Evolutionary conservation across 2,329 filamentous ascomycete species (phyloP).

Genomic region (Macroventuria anomochaeta): DNA sequence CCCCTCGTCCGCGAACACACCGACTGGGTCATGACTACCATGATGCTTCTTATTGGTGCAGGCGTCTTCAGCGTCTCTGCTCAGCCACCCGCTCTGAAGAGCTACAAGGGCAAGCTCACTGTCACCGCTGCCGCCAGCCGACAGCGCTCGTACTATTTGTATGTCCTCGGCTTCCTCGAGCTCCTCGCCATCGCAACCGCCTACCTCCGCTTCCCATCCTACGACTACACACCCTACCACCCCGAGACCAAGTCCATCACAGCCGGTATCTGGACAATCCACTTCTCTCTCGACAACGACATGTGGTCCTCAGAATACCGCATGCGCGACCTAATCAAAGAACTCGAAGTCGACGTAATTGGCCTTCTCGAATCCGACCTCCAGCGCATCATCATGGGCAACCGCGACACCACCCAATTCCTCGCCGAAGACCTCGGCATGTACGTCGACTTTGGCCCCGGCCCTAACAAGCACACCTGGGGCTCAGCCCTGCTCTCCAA

Average conservation of each 20-base stretch:
- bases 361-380: constrained; percentile 93
- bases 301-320: constrained; percentile 98
- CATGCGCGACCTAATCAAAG: constrained; percentile 88
- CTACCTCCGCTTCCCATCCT: constrained; percentile 89
- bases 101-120: constrained; percentile 53
- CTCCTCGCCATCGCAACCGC: constrained; percentile 79
- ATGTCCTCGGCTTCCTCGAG: constrained; percentile 77
- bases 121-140: constrained; percentile 57
- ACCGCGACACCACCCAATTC: constrained; percentile 93
- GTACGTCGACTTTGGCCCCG: constrained; percentile 97
- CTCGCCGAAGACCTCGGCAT: constrained; percentile 96
- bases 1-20: constrained; percentile 91
- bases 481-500: constrained; percentile 91
- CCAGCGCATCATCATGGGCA: constrained; percentile 99
- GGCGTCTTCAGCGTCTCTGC: constrained; percentile 75
- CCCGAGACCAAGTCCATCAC: constrained; percentile 85
- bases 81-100: constrained; percentile 56
- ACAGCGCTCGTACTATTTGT: constrained; percentile 71
- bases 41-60: constrained; percentile 82
- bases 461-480: constrained; percentile 99
- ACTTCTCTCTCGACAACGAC: constrained; percentile 96
- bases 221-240: constrained; percentile 92
- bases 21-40: constrained; percentile 91
- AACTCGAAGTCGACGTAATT: constrained; percentile 95
- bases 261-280: constrained; percentile 97